Evolutionary conservation across 768 basidiomycete genomes (phyloP), one percentile per base, ranked within the genome.

Genomic region (Mycena maculata): DNA sequence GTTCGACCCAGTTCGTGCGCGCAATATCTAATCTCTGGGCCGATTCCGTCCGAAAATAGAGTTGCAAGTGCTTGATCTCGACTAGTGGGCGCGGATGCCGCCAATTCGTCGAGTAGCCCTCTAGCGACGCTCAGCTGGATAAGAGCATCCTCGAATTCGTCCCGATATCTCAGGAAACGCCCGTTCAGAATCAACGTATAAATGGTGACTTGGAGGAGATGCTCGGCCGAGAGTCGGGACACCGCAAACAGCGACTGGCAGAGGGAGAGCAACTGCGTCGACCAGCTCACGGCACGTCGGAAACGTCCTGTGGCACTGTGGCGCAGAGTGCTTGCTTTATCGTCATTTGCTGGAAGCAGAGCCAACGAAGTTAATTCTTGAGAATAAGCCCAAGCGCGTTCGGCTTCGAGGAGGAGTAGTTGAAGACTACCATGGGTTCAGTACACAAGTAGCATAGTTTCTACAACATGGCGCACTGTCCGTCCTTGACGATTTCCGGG

Each of bases 361-460:
- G 90, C 81, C 50, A 85, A 80, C 3, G 84, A 75, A 23, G 82
- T 76, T 47, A 96, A 87, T 58, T 94, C 93, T 76, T 96, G 94
- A 6, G 95, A 90, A 78, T 95, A 89, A 1, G 93, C 90, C 90
- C 95, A 95, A 31, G 95, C 93, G 47, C 97, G 89, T 76, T 99
- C 97, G 11, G 95, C 88, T 76, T 98, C 95, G 73, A 96, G 90
- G 11, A 98, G 84, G 49, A 96, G 80, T 13, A 98, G 85, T 72
- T 96, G 91, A 7, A 96, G 85, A 72, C 93, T 95, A 60, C 58
- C 47, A 15, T 41, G 27, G 53, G 60, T 50, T 48, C 39, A 64
- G 57, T 41, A 65, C 60, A n/a, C 61, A 53, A 20, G 65, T 49
- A 20, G 7, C 12, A 48, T 39, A n/a, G 28, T 28, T 28, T 60